Evolutionary conservation across 2,329 filamentous ascomycete genomes (phyloP), one percentile per base, ranked within the genome.

Genomic region (Alternaria consortialis): DNA sequence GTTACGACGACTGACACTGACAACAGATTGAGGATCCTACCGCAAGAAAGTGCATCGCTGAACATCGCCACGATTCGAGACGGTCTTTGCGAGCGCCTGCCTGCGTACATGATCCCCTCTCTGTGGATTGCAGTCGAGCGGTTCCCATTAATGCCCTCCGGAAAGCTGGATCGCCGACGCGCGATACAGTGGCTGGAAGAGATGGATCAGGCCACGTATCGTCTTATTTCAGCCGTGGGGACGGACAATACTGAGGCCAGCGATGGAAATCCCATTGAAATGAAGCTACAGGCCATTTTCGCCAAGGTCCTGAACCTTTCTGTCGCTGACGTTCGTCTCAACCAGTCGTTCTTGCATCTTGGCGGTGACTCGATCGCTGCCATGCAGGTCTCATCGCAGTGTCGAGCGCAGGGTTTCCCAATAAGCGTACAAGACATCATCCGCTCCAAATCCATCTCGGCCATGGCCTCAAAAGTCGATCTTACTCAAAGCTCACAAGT

Each of bases 281-380:
- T 56, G 29, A 75, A 72, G 42, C 57, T 77, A 8, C 74, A 75
- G 53, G 60, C 62, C 0, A 75, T 77, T 32, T 75, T 77, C 36
- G 70, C 73, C 3, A 74, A 72, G 31, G 68, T 74, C 1, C 48
- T 77, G 15, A 76, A 75, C 44, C 62, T 77, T 1, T 60, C 67
- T 3, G 13, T 60, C 2, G 69, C 70, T 46, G 69, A 74, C 25
- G 65, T 77, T n/a, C 65, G 72, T 9, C 65, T 75, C 27, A 76
- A 73, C 20, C 72, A 75, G 51, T 75, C 73, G 0, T 78, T 78
- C 60, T 48, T 78, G 32, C 74, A 76, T 44, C 62, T 77, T 7
- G 75, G 76, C 13, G 75, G 75, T n/a, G 76, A 78, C 48, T 74
- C 70, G 4, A 78, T 78, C 54, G 71, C 74, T 36, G 75, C 75